Conservation (phyloP, 306 rosid species). For the Cucurbita pepo region DNA sequence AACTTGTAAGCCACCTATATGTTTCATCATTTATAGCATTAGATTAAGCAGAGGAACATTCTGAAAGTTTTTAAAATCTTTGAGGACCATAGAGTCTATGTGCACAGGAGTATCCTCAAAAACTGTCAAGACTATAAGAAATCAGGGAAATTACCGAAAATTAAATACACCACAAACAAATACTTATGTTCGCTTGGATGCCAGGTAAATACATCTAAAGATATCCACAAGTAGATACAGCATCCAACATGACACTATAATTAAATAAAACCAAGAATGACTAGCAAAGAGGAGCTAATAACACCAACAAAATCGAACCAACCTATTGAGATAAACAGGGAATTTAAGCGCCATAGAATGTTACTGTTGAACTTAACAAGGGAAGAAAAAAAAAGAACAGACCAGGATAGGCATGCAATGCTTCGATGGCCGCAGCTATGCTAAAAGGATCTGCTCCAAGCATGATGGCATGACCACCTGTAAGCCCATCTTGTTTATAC, state of each 20-base stretch:
- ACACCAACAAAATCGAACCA: background rate
- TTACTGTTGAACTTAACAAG: no score
- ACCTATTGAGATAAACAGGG: background rate
- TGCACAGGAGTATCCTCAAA: background rate
- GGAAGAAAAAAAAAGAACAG: constrained; percentile 1
- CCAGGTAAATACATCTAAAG: background rate
- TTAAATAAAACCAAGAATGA: background rate
- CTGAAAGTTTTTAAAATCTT: constrained; percentile 32
- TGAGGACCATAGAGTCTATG: constrained; percentile 23
- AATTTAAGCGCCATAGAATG: background rate
- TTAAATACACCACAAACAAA: background rate
- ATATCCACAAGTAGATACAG: background rate
- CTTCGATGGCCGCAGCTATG: constrained; percentile 60
- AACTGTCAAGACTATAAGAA: background rate
- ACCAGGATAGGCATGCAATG: constrained; percentile 78
- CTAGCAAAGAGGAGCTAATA: background rate
- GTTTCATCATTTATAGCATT: constrained; percentile 35
- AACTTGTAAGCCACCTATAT: constrained; percentile 71
- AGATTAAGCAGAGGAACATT: constrained; percentile 46
- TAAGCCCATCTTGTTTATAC: constrained; percentile 61
- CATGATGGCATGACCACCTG: constrained; percentile 88
- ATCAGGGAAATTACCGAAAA: background rate
- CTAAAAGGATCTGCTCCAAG: constrained; percentile 88
- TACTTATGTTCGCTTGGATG: background rate
- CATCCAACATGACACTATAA: background rate